A percentile compares a stretch with the other conserved stretches of the same genome.
Conservation (phyloP, 1,284 basidiomycete species). For the Puccinia coronata region DNA sequence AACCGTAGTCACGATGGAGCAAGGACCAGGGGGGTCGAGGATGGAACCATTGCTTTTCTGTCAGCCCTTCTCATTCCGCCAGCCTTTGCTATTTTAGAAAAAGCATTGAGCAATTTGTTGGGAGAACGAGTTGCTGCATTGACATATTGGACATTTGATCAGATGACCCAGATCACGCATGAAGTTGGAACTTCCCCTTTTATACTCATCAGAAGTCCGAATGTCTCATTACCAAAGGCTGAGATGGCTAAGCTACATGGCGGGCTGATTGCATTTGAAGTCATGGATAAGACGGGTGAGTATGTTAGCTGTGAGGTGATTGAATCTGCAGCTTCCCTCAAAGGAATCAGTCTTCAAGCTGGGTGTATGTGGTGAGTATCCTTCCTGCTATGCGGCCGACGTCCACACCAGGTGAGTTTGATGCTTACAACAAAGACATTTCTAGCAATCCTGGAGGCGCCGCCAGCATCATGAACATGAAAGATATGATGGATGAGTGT, state of each 20-base stretch:
- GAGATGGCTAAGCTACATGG: constrained; percentile 39
- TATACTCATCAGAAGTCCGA: constrained; percentile 31
- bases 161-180: constrained; percentile 28
- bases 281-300: constrained; percentile 11
- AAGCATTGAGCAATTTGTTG: constrained; percentile 17
- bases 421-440: not conserved
- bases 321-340: constrained; percentile 41
- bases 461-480: constrained; percentile 41
- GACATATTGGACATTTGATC: constrained; percentile 38
- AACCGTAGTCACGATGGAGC: constrained; percentile 66
- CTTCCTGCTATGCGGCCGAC: not conserved
- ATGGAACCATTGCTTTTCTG: constrained; percentile 38
- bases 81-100: constrained; percentile 10
- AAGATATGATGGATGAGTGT: constrained; percentile 33
- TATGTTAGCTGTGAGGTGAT: constrained; percentile 45
- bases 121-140: constrained; percentile 27
- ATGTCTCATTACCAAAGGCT: constrained; percentile 21
- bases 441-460: constrained; percentile 42
- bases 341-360: constrained; percentile 35
- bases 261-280: constrained; percentile 37
- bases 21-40: constrained; percentile 53
- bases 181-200: constrained; percentile 15
- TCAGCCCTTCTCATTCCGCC: constrained; percentile 35
- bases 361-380: constrained; percentile 42
- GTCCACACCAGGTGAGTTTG: not conserved